phyloP scores from a whole-genome alignment of 164 flowering plant genomes.

The Warburgia ugandensis region DNA sequence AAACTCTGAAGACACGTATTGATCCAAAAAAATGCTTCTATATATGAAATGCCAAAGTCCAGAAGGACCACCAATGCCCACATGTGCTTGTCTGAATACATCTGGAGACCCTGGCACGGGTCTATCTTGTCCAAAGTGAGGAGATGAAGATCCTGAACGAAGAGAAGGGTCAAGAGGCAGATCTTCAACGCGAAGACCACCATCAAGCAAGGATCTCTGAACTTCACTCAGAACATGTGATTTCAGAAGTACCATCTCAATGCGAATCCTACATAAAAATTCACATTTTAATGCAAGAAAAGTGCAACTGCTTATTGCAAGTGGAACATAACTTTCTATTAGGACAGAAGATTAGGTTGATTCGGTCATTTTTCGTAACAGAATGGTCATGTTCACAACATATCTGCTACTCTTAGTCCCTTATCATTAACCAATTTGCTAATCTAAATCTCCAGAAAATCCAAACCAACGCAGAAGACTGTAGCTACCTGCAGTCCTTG shows the following conservation, averaged over 20 bases:
- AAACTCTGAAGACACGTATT: constrained; percentile 95
- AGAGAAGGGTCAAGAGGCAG: constrained; percentile 59
- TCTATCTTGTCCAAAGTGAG: constrained; percentile 54
- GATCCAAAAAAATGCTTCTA: constrained; percentile 85
- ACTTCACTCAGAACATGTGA: constrained; percentile 91
- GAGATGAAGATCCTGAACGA: constrained; percentile 42
- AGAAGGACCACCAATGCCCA: constrained; percentile 78
- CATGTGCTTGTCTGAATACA: constrained; percentile 26
- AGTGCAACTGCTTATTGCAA: background rate
- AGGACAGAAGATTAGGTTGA: background rate
- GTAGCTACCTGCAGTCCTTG: constrained; percentile 82
- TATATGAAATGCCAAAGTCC: constrained; percentile 99
- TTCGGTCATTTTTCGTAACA: no score
- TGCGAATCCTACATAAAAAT: constrained; percentile 49
- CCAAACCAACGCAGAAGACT: background rate
- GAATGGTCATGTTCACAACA: no score
- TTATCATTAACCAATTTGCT: background rate
- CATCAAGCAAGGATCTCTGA: constrained; percentile 82
- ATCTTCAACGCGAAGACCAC: constrained; percentile 92
- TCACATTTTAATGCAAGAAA: background rate
- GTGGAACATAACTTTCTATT: background rate
- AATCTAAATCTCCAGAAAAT: background rate
- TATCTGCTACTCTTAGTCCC: no score
- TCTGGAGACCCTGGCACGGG: constrained; percentile 38
- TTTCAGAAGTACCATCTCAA: constrained; percentile 78